A percentile compares a stretch with the other conserved stretches of the same genome.
These are phyloP conservation scores for Chaetomium fimeti DNA, from an alignment of 495 filamentous ascomycete genomes.

Conservation along the genomic window DNA sequence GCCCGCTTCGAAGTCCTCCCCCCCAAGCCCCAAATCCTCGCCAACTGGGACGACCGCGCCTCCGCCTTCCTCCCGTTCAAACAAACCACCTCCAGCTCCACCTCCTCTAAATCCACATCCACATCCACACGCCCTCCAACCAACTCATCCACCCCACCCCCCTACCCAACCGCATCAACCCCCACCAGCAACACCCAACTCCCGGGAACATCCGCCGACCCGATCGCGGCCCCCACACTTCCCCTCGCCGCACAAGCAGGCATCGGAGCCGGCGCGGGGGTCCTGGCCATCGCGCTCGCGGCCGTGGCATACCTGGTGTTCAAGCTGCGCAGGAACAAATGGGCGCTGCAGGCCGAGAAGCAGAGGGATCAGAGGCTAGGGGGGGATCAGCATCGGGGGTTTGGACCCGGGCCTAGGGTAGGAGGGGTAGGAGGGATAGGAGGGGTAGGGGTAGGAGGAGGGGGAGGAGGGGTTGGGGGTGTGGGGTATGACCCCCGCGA, in stretches of 20 bases:
- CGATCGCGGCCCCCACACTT: not conserved
- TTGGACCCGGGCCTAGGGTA: too few relatives aligned
- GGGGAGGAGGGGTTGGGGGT: too few relatives aligned
- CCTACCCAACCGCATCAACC: not conserved
- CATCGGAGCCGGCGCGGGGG: not conserved
- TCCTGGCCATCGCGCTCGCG: not conserved
- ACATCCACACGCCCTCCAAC: too few relatives aligned
- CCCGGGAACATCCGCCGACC: not conserved
- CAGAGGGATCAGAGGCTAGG: not conserved
- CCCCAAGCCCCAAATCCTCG: not conserved
- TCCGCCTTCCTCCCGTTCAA: not conserved
- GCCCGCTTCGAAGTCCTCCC: constrained; percentile 11
- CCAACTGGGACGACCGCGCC: not conserved
- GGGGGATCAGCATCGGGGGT: not conserved
- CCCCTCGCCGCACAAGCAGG: not conserved
- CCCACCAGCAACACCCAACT: not conserved
- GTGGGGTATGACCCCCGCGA: too few relatives aligned
- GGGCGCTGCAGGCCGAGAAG: not conserved
- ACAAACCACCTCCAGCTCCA: not conserved
- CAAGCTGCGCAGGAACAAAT: not conserved
- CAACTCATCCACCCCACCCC: not conserved
- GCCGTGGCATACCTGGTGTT: not conserved
- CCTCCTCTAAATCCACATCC: not conserved
- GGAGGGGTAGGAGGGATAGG: too few relatives aligned
- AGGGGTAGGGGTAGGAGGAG: too few relatives aligned